Evolutionary conservation across 768 basidiomycete species (phyloP).

Genomic region (Auriscalpium vulgare): DNA sequence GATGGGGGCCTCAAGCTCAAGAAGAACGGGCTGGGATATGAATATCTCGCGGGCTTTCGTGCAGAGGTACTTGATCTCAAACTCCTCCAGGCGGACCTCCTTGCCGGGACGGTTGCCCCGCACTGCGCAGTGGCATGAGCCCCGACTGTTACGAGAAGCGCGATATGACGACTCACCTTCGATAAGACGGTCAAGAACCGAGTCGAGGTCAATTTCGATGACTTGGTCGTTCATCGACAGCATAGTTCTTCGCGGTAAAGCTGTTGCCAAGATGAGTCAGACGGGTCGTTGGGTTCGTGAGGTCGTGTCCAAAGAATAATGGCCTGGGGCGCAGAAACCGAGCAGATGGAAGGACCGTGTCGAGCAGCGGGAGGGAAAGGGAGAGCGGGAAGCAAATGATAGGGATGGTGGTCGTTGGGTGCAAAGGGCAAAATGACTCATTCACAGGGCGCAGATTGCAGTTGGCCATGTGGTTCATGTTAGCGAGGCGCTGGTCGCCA

Average conservation of each 20-base stretch:
- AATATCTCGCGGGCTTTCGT: constrained; percentile 99
- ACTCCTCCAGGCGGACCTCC: constrained; percentile 94
- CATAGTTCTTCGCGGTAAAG: no score
- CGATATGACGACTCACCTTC: constrained; percentile 73
- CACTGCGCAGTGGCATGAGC: constrained; percentile 39
- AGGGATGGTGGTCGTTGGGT: neutral
- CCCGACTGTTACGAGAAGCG: neutral
- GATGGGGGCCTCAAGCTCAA: constrained; percentile 98
- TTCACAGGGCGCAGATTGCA: neutral
- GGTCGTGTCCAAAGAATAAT: no score
- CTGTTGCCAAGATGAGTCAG: no score
- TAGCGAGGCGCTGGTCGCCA: neutral
- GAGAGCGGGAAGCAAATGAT: neutral
- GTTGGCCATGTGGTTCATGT: neutral
- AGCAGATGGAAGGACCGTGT: no score
- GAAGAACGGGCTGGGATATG: constrained; percentile 95
- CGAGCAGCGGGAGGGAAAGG: neutral
- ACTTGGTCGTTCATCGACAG: constrained; percentile 62
- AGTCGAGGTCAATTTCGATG: constrained; percentile 97
- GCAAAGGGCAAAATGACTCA: neutral
- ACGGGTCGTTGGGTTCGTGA: no score
- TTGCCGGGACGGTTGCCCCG: constrained; percentile 98
- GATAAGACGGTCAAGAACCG: constrained; percentile 94
- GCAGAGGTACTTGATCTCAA: constrained; percentile 99
- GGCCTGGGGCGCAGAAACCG: no score